Conservation (phyloP, 2,329 filamentous ascomycete species). For the Microsporum canis region DNA sequence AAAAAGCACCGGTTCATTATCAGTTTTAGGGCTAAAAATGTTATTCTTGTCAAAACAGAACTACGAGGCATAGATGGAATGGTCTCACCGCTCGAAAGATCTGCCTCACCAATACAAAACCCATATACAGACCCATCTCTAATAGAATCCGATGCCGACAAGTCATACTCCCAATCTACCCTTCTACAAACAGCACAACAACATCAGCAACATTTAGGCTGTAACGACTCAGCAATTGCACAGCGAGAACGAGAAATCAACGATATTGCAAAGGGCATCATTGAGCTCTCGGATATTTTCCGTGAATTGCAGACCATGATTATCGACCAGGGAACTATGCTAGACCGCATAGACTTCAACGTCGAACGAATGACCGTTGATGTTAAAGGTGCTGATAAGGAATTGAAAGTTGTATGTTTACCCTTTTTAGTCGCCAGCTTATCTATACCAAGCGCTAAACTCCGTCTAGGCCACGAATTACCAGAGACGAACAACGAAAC, state of each 20-base stretch:
- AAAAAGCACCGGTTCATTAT: not conserved
- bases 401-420: constrained; percentile 59
- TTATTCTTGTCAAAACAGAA: constrained; percentile 40
- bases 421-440: not conserved
- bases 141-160: constrained; percentile 86
- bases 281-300: constrained; percentile 92
- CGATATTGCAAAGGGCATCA: constrained; percentile 95
- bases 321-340: constrained; percentile 79
- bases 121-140: constrained; percentile 76
- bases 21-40: not conserved
- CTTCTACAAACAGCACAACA: constrained; percentile 64
- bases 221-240: constrained; percentile 72
- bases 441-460: not conserved
- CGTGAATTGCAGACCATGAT: constrained; percentile 94
- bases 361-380: constrained; percentile 91
- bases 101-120: constrained; percentile 44
- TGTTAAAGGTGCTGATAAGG: constrained; percentile 84
- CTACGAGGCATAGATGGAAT: constrained; percentile 60
- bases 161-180: constrained; percentile 80
- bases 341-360: constrained; percentile 95
- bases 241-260: constrained; percentile 95
- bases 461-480: constrained; percentile 58
- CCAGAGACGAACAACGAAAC: constrained; percentile 75
- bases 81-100: constrained; percentile 40
- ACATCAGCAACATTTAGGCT: constrained; percentile 47